Conservation (phyloP, 345 rosid genomes). For the Salix viminalis region DNA sequence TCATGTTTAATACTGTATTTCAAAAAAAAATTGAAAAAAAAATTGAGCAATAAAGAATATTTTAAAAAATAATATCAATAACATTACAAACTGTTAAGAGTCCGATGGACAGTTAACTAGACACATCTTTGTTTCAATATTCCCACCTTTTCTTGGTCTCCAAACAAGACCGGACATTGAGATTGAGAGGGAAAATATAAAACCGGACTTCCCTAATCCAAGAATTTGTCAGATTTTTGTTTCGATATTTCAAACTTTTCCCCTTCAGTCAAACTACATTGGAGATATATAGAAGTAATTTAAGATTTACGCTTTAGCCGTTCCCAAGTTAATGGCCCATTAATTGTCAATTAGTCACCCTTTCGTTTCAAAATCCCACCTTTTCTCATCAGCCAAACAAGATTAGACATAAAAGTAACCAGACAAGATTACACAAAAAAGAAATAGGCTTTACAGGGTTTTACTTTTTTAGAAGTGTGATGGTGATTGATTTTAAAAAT, state of each 20-base stretch:
- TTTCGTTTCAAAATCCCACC: not conserved
- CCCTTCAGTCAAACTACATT: not conserved
- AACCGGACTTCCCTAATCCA: not conserved
- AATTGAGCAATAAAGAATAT: no score
- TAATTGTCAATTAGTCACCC: not conserved
- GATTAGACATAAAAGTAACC: not conserved
- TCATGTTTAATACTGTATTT: no score
- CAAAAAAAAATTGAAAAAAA: no score
- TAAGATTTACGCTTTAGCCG: not conserved
- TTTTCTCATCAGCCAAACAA: slow-evolving; percentile 7
- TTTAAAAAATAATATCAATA: no score
- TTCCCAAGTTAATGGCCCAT: not conserved
- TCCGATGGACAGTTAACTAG: not conserved
- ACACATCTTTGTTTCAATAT: not conserved
- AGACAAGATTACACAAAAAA: no score
- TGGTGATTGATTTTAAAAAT: no score
- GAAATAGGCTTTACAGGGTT: no score
- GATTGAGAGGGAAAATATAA: not conserved
- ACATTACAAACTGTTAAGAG: not conserved
- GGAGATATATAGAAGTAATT: not conserved
- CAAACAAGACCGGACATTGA: not conserved
- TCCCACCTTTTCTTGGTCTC: slow-evolving; percentile 6
- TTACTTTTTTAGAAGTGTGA: no score
- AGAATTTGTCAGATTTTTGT: not conserved
- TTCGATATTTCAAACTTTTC: not conserved